Conservation (phyloP, 1,139 yeast genomes). For the Zygotorulaspora mrakii region DNA sequence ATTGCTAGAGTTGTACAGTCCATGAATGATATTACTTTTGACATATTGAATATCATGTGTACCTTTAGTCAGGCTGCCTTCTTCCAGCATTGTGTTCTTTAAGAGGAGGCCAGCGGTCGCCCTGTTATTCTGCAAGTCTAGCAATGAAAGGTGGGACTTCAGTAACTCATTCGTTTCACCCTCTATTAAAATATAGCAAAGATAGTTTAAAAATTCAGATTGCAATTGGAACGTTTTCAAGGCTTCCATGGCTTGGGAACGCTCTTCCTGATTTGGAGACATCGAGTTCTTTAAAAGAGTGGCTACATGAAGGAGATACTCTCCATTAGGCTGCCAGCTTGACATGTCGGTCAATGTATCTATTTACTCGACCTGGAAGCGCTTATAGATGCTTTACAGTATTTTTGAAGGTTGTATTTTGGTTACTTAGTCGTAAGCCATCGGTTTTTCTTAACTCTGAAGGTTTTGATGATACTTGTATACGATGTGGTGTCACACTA, state of each 20-base stretch:
- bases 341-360: conserved; percentile 9
- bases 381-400: background rate
- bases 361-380: background rate
- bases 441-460: too few relatives aligned
- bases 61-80: conserved; percentile 31
- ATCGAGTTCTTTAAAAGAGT: conserved; percentile 63
- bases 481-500: too few relatives aligned
- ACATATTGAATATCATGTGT: conserved; percentile 44
- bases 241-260: conserved; percentile 63
- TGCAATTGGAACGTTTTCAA: conserved; percentile 62
- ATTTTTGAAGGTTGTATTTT: too few relatives aligned
- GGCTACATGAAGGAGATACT: conserved; percentile 59
- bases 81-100: conserved; percentile 60
- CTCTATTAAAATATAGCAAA: conserved; percentile 62
- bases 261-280: conserved; percentile 50
- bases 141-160: conserved; percentile 19
- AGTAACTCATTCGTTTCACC: conserved; percentile 45
- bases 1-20: conserved; percentile 54
- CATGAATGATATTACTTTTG: conserved; percentile 60
- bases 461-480: too few relatives aligned
- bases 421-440: too few relatives aligned
- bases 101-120: conserved; percentile 87
- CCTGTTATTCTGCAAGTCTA: conserved; percentile 49
- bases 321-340: conserved; percentile 61
- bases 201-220: conserved; percentile 75